phyloP scores from a whole-genome alignment of 2,329 filamentous ascomycete genomes.

The Trichothecium sympodiale region DNA sequence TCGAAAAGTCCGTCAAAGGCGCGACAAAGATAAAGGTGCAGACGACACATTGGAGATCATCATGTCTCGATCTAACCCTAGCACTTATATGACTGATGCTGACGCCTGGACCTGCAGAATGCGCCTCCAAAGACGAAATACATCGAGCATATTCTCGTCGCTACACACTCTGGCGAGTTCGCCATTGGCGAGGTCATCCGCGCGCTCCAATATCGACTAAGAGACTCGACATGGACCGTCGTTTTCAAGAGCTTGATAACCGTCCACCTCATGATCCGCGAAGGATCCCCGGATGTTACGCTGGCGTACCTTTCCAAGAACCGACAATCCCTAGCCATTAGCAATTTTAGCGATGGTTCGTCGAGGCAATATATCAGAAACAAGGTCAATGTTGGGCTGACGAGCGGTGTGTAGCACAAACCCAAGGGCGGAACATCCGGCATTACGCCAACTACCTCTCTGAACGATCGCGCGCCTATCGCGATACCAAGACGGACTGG shows the following conservation, averaged over 20 bases:
- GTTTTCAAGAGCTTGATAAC: constrained; percentile 97
- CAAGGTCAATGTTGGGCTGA: background rate
- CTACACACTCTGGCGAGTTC: constrained; percentile 87
- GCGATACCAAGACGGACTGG: constrained; percentile 80
- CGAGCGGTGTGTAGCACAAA: constrained; percentile 54
- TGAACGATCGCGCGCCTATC: constrained; percentile 71
- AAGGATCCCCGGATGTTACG: constrained; percentile 83
- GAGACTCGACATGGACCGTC: constrained; percentile 98
- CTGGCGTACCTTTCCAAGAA: constrained; percentile 74
- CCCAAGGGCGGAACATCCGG: constrained; percentile 87
- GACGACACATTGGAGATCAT: background rate
- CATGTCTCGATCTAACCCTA: background rate
- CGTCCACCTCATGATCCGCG: constrained; percentile 92
- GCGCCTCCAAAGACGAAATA: constrained; percentile 98
- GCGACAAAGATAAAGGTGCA: constrained; percentile 91
- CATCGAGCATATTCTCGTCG: constrained; percentile 93
- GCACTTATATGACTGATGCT: background rate
- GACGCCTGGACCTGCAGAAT: constrained; percentile 41
- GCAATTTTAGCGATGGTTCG: constrained; percentile 84
- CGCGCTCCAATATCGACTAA: constrained; percentile 74
- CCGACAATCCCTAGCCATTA: constrained; percentile 74
- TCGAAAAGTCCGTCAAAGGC: constrained; percentile 98
- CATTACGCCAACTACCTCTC: constrained; percentile 82
- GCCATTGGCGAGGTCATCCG: constrained; percentile 95
- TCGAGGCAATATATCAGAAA: constrained; percentile 6